A percentile compares a stretch with the other conserved stretches of the same genome.
These are phyloP conservation scores for Mrakiaceae sp. DNA, from an alignment of 1,284 basidiomycete genomes.

Conservation along the genomic window DNA sequence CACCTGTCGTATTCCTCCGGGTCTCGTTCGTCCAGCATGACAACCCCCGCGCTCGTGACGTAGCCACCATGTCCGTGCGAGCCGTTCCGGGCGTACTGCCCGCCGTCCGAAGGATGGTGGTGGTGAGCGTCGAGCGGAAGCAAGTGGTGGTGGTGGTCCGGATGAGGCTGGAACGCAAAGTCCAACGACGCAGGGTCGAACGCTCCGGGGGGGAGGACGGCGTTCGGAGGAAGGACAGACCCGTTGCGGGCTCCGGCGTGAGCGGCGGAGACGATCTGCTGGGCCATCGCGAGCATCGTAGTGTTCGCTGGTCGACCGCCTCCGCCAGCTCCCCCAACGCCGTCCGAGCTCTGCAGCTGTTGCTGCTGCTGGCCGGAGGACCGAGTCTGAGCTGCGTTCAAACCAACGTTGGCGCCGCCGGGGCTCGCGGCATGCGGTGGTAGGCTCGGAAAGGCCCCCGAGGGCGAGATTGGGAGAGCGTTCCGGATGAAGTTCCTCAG, in stretches of 20 bases:
- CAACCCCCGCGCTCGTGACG: conserved; percentile 22
- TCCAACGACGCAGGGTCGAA: conserved; percentile 50
- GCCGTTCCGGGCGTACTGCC: background rate
- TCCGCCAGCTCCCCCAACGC: conserved; percentile 21
- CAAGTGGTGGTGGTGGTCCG: conserved; percentile 22
- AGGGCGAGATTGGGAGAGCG: conserved; percentile 40
- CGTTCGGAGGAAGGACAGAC: conserved; percentile 27
- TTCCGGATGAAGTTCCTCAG: conserved; percentile 46
- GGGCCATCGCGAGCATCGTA: conserved; percentile 55
- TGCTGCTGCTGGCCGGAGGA: conserved; percentile 16
- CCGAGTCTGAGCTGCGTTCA: too few relatives aligned
- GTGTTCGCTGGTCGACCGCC: conserved; percentile 22
- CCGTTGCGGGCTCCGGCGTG: conserved; percentile 42
- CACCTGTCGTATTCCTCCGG: conserved; percentile 17
- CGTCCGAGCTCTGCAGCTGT: conserved; percentile 21
- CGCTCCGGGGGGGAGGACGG: conserved; percentile 33
- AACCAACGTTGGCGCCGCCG: background rate
- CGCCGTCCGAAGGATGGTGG: conserved; percentile 12
- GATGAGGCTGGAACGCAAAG: conserved; percentile 45
- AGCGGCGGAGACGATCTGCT: conserved; percentile 46
- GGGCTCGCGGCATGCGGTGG: background rate
- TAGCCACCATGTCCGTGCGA: conserved; percentile 5
- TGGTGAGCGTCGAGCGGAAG: background rate
- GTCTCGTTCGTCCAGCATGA: conserved; percentile 24
- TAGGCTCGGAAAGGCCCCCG: conserved; percentile 21